Evolutionary conservation across 2,329 filamentous ascomycete species (phyloP).

Genomic region (Fusarium tricinctum): DNA sequence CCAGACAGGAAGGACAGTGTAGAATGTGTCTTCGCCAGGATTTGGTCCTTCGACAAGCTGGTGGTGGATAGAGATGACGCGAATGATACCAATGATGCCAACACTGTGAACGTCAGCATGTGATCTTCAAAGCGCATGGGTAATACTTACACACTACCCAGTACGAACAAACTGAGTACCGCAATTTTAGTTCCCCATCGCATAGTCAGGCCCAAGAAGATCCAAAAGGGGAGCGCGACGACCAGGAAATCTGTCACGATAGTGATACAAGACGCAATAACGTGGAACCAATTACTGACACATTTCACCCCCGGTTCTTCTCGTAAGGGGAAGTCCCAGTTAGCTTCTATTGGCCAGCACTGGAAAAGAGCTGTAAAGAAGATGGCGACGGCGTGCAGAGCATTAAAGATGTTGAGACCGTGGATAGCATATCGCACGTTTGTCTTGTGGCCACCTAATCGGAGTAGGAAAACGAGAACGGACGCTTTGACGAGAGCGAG

Average conservation of each 20-base stretch:
- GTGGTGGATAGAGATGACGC: slow-evolving; percentile 50
- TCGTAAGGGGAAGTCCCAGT: slow-evolving; percentile 50
- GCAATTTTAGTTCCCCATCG: slow-evolving; percentile 56
- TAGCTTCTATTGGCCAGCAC: slow-evolving; percentile 54
- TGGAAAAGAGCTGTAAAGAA: slow-evolving; percentile 58
- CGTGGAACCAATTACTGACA: slow-evolving; percentile 53
- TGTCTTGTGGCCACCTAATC: slow-evolving; percentile 57
- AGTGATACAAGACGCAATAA: slow-evolving; percentile 55
- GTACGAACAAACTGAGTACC: slow-evolving; percentile 56
- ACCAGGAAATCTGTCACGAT: slow-evolving; percentile 60
- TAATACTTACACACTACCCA: slow-evolving; percentile 54
- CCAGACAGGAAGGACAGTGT: slow-evolving; percentile 53
- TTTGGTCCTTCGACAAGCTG: slow-evolving; percentile 47
- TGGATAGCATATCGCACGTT: slow-evolving; percentile 33
- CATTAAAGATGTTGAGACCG: slow-evolving; percentile 47
- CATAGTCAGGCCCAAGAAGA: slow-evolving; percentile 59
- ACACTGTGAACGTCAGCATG: slow-evolving; percentile 44
- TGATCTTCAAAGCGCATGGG: not conserved
- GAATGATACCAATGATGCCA: slow-evolving; percentile 52
- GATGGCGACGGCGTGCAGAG: slow-evolving; percentile 52
- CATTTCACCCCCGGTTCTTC: slow-evolving; percentile 51
- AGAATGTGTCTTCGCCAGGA: slow-evolving; percentile 35
- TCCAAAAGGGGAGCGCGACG: slow-evolving; percentile 57
- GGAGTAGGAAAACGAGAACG: slow-evolving; percentile 58
- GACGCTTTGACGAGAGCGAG: slow-evolving; percentile 61